phyloP scores from a whole-genome alignment of 2,329 filamentous ascomycete species.

The Aspergillus felis region DNA sequence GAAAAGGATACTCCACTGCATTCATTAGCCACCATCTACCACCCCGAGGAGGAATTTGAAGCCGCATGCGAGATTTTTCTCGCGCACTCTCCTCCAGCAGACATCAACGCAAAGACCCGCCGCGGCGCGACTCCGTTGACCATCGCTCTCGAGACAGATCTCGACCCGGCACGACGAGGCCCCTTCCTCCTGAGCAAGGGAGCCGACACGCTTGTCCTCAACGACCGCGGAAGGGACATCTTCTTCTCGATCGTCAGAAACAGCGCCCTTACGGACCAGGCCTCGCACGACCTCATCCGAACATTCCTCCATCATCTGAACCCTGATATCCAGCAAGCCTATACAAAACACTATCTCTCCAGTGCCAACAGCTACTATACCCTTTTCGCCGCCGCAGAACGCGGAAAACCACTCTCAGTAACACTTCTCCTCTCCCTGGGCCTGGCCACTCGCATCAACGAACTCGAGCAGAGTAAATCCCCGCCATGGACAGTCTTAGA shows the following conservation, averaged over 20 bases:
- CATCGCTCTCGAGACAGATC: conserved; percentile 17
- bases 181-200: conserved; percentile 19
- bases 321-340: conserved; percentile 7
- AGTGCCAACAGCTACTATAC: conserved; percentile 7
- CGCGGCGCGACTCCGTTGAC: conserved; percentile 18
- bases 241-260: conserved; percentile 21
- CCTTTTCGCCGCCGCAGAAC: conserved; percentile 14
- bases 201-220: conserved; percentile 11
- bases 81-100: conserved; percentile 8
- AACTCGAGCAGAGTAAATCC: neutral
- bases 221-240: conserved; percentile 15
- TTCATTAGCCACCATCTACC: conserved; percentile 16
- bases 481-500: conserved; percentile 16
- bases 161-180: conserved; percentile 15
- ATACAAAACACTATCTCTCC: conserved; percentile 14
- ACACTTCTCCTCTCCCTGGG: conserved; percentile 19
- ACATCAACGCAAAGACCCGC: conserved; percentile 17
- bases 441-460: conserved; percentile 13
- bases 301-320: conserved; percentile 13
- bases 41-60: conserved; percentile 23
- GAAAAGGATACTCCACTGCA: conserved; percentile 22
- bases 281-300: conserved; percentile 18
- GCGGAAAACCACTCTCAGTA: conserved; percentile 13
- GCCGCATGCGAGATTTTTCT: conserved; percentile 18
- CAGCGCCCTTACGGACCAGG: conserved; percentile 15